Percentiles rank a stretch among this genome's conserved stretches.
These are phyloP conservation scores for Groenewaldozyma salmanticensis DNA, from an alignment of 805 yeast species.

Conservation along the genomic window DNA sequence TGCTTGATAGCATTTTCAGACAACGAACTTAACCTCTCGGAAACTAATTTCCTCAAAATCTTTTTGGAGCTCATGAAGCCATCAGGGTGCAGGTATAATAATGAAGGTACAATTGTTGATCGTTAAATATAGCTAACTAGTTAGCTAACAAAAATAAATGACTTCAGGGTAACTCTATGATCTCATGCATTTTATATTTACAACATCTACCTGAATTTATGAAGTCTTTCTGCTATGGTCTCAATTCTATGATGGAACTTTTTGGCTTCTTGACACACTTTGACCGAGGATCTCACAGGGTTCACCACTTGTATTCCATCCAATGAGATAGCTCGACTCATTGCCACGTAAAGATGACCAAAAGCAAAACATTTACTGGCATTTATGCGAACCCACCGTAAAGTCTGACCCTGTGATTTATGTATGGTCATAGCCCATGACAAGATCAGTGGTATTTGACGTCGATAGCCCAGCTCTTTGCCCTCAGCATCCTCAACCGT, in stretches of 20 bases:
- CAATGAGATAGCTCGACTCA: constrained; percentile 80
- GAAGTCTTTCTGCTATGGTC: neutral
- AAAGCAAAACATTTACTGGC: constrained; percentile 67
- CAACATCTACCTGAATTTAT: too few relatives aligned
- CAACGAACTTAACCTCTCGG: neutral
- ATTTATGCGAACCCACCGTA: constrained; percentile 41
- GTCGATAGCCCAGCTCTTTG: constrained; percentile 35
- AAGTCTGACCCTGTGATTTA: constrained; percentile 90
- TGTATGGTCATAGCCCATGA: constrained; percentile 97
- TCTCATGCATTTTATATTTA: too few relatives aligned
- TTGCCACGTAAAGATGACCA: constrained; percentile 95
- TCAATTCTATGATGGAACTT: neutral
- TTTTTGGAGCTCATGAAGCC: too few relatives aligned
- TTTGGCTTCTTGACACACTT: neutral
- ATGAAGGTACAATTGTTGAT: too few relatives aligned
- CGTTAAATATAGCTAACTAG: too few relatives aligned
- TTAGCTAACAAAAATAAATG: too few relatives aligned
- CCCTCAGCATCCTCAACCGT: constrained; percentile 1
- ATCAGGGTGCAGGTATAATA: too few relatives aligned
- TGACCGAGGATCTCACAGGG: constrained; percentile 1
- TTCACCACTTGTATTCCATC: constrained; percentile 73
- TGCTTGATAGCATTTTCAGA: neutral
- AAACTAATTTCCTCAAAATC: neutral
- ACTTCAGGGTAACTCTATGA: too few relatives aligned
- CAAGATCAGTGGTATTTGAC: constrained; percentile 72